phyloP scores from a whole-genome alignment of 371 early-diverging fungal species.

The Umbelopsis sp. region DNA sequence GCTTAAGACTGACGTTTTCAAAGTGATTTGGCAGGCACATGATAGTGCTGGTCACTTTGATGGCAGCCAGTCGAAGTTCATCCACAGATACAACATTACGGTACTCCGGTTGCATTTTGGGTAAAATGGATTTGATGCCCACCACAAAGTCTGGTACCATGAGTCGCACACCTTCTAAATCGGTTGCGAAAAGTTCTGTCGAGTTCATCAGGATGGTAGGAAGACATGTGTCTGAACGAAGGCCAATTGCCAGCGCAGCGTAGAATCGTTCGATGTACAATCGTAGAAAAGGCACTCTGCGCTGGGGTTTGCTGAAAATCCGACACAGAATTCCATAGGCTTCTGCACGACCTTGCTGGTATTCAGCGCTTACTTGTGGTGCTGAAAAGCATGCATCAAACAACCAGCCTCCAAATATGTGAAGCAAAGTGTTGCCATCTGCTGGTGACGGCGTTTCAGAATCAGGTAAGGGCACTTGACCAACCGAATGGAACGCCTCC shows the following conservation, averaged over 20 bases:
- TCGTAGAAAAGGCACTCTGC: conserved; percentile 53
- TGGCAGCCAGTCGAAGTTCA: conserved; percentile 67
- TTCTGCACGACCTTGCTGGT: conserved; percentile 67
- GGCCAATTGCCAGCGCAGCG: conserved; percentile 59
- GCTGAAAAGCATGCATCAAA: conserved; percentile 66
- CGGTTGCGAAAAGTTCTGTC: conserved; percentile 65
- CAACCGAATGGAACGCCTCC: conserved; percentile 59
- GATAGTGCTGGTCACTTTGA: conserved; percentile 67
- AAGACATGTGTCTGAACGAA: conserved; percentile 63
- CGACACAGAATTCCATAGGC: conserved; percentile 74
- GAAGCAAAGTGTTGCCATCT: conserved; percentile 78
- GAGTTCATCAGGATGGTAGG: conserved; percentile 70
- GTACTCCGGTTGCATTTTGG: conserved; percentile 48
- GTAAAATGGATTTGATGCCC: conserved; percentile 70
- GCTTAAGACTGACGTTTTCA: conserved; percentile 60
- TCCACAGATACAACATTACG: conserved; percentile 52
- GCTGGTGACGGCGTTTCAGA: conserved; percentile 36
- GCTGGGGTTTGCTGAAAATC: conserved; percentile 73
- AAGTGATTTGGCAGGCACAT: conserved; percentile 79
- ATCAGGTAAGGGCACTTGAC: conserved; percentile 23
- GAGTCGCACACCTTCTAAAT: conserved; percentile 72
- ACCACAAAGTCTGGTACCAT: conserved; percentile 75
- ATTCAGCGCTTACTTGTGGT: conserved; percentile 30
- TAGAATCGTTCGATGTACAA: conserved; percentile 78
- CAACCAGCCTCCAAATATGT: conserved; percentile 80